A percentile compares a stretch with the other conserved stretches of the same genome.
Conservation (phyloP, 2,329 filamentous ascomycete species). For the Penicillium sp. region DNA sequence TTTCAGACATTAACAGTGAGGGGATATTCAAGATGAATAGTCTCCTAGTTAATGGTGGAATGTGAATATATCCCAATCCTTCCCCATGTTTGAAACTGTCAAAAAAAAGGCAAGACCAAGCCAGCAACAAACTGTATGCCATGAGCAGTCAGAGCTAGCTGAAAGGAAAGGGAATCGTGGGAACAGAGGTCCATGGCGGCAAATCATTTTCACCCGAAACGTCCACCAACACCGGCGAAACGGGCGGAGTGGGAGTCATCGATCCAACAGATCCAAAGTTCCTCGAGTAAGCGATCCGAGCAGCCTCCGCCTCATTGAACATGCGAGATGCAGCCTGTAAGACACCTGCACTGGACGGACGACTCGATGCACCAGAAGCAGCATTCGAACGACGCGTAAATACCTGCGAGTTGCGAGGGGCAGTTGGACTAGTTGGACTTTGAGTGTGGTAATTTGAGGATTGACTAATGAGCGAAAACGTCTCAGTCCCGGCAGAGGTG, state of each 20-base stretch:
- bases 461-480: background rate
- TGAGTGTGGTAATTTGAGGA: background rate
- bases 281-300: background rate
- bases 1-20: background rate
- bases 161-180: background rate
- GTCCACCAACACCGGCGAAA: background rate
- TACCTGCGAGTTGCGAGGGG: background rate
- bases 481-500: constrained; percentile 3
- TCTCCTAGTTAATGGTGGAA: background rate
- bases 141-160: background rate
- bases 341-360: background rate
- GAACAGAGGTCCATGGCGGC: background rate
- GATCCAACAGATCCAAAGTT: background rate
- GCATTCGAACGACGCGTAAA: constrained; percentile 3
- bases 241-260: background rate
- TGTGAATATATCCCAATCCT: background rate
- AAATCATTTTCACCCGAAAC: background rate
- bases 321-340: background rate
- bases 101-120: background rate
- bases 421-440: background rate
- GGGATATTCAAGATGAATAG: background rate
- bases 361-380: constrained; percentile 9
- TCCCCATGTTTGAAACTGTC: background rate
- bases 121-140: background rate
- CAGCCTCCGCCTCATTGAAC: background rate